Conservation (phyloP, 805 yeast genomes). For the Wilhelminamyces savonicus region DNA sequence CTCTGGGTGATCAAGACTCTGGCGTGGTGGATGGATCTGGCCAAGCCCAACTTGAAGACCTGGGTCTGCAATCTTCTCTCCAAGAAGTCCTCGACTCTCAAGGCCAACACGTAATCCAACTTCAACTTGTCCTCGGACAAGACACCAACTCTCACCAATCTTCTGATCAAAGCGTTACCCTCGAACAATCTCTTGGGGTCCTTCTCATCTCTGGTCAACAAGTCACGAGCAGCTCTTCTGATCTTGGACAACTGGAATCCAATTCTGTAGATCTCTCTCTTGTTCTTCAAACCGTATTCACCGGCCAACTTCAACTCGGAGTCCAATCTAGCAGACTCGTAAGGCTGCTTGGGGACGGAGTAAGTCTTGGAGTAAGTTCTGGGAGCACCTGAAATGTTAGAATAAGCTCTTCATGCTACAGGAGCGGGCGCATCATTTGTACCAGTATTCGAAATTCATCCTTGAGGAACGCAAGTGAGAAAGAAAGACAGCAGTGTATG, state of each 20-base stretch:
- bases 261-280: constrained; percentile 99
- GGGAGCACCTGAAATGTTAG: constrained; percentile 76
- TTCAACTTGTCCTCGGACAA: constrained; percentile 99
- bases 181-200: constrained; percentile 99
- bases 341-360: constrained; percentile 99
- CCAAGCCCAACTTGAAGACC: constrained; percentile 99
- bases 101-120: constrained; percentile 99
- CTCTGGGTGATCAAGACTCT: constrained; percentile 98
- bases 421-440: constrained; percentile 1
- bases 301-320: constrained; percentile 99
- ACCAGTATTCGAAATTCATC: neutral
- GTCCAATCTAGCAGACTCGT: constrained; percentile 99
- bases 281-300: constrained; percentile 99
- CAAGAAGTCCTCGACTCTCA: constrained; percentile 97
- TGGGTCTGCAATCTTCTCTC: constrained; percentile 99
- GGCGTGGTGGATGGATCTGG: constrained; percentile 99
- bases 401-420: constrained; percentile 4
- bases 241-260: constrained; percentile 98
- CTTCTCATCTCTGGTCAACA: constrained; percentile 99
- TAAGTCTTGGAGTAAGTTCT: constrained; percentile 99
- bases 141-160: constrained; percentile 98
- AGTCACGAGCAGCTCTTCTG: constrained; percentile 99
- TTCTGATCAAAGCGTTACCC: constrained; percentile 99
- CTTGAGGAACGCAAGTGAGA: constrained; percentile 1
- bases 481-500: neutral